phyloP scores from a whole-genome alignment of 192 early-diverging fungal species.

The Polychytrium aggregatum region DNA sequence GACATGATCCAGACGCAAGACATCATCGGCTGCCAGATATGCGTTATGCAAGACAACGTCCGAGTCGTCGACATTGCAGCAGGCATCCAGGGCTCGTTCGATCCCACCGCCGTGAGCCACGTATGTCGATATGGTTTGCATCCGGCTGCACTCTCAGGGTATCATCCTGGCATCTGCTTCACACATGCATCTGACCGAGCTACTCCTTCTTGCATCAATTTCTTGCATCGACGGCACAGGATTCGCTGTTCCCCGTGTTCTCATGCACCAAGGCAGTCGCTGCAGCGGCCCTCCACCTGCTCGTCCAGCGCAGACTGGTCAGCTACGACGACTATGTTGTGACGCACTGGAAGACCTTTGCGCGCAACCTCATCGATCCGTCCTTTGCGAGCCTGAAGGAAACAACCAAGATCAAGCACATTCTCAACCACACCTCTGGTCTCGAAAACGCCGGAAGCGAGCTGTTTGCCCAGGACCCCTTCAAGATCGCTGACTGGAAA shows the following conservation, averaged over 20 bases:
- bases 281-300: conserved; percentile 5
- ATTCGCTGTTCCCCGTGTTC: conserved; percentile 17
- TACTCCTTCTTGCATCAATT: too few relatives aligned
- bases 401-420: conserved; percentile 11
- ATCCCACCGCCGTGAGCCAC: conserved; percentile 11
- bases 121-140: too few relatives aligned
- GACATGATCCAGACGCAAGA: conserved; percentile 10
- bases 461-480: background rate
- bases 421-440: conserved; percentile 10
- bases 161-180: too few relatives aligned
- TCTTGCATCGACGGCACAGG: background rate
- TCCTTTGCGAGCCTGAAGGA: too few relatives aligned
- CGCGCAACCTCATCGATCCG: too few relatives aligned
- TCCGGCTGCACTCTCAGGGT: too few relatives aligned
- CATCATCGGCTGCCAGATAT: conserved; percentile 9
- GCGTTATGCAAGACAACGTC: conserved; percentile 3
- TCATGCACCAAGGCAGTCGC: conserved; percentile 10
- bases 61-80: conserved; percentile 7
- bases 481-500: conserved; percentile 11
- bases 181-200: too few relatives aligned
- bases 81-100: conserved; percentile 10
- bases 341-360: conserved; percentile 12
- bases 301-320: conserved; percentile 5
- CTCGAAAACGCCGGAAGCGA: conserved; percentile 9
- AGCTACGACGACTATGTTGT: conserved; percentile 6